These are phyloP conservation scores for Apiospora kogelbergensis DNA, from an alignment of 2,329 filamentous ascomycete genomes.

Conservation along the genomic window DNA sequence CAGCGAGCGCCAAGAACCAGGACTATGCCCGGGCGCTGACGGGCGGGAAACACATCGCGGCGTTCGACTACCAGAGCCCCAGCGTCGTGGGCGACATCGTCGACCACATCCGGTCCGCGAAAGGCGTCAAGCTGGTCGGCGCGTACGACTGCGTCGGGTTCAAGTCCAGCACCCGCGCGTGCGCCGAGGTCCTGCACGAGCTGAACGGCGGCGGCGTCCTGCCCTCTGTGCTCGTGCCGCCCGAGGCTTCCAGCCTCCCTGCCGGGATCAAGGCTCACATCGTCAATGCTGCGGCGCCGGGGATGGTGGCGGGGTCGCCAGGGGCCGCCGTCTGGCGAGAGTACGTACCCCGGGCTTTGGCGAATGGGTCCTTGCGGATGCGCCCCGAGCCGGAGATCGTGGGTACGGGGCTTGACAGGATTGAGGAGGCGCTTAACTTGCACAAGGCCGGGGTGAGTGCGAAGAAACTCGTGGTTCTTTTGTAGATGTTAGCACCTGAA, in stretches of 20 bases:
- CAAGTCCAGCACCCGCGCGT: neutral
- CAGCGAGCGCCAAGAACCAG: constrained; percentile 40
- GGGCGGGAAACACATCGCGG: constrained; percentile 27
- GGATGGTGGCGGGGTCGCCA: neutral
- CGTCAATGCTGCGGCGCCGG: constrained; percentile 12
- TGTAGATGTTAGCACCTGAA: neutral
- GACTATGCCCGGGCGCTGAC: constrained; percentile 38
- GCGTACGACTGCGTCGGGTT: constrained; percentile 21
- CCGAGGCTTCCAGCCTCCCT: constrained; percentile 20
- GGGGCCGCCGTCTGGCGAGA: constrained; percentile 20
- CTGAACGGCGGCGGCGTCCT: neutral
- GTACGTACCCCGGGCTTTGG: constrained; percentile 28
- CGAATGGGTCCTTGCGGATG: constrained; percentile 21
- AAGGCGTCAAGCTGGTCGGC: constrained; percentile 18
- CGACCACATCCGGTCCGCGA: constrained; percentile 17
- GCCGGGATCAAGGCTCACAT: constrained; percentile 14
- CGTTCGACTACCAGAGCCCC: constrained; percentile 42
- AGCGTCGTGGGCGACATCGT: constrained; percentile 30
- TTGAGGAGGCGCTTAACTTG: constrained; percentile 16
- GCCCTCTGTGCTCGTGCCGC: constrained; percentile 9
- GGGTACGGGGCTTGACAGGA: constrained; percentile 16
- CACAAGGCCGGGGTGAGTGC: constrained; percentile 14
- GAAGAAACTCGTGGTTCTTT: constrained; percentile 15
- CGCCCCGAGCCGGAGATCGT: constrained; percentile 27
- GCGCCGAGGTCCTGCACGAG: neutral